A percentile compares a stretch with the other conserved stretches of the same genome.
These are phyloP conservation scores for Backusella westeae DNA, from an alignment of 192 early-diverging fungal species.

Conservation along the genomic window DNA sequence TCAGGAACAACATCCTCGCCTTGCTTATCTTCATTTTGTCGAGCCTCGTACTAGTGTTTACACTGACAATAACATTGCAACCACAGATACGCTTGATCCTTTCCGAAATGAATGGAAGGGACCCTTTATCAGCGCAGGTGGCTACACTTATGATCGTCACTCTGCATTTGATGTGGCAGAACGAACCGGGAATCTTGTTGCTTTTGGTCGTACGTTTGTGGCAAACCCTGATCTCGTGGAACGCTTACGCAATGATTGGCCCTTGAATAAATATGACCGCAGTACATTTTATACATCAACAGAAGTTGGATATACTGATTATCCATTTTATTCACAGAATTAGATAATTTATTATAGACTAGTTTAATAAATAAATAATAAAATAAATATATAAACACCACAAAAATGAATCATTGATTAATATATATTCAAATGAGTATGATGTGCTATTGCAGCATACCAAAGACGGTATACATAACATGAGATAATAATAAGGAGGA, in stretches of 20 bases:
- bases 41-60: slow-evolving; percentile 12
- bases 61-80: neutral
- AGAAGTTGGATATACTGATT: slow-evolving; percentile 25
- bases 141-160: slow-evolving; percentile 13
- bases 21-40: slow-evolving; percentile 30
- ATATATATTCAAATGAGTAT: too few relatives aligned
- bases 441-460: too few relatives aligned
- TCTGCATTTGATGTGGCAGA: slow-evolving; percentile 9
- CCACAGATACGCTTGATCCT: neutral
- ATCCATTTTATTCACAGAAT: slow-evolving; percentile 6
- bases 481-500: too few relatives aligned
- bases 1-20: slow-evolving; percentile 22
- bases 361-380: too few relatives aligned
- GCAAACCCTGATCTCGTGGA: slow-evolving; percentile 34
- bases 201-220: slow-evolving; percentile 29
- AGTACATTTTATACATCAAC: slow-evolving; percentile 13
- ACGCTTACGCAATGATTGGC: slow-evolving; percentile 13
- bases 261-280: slow-evolving; percentile 23
- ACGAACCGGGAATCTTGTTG: slow-evolving; percentile 24
- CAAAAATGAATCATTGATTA: too few relatives aligned
- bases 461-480: too few relatives aligned
- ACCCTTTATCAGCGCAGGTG: slow-evolving; percentile 23
- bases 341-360: neutral
- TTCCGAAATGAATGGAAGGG: slow-evolving; percentile 16
- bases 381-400: too few relatives aligned